Conservation (phyloP, 352 stramenopile species). For the Phytophthora rubi region DNA sequence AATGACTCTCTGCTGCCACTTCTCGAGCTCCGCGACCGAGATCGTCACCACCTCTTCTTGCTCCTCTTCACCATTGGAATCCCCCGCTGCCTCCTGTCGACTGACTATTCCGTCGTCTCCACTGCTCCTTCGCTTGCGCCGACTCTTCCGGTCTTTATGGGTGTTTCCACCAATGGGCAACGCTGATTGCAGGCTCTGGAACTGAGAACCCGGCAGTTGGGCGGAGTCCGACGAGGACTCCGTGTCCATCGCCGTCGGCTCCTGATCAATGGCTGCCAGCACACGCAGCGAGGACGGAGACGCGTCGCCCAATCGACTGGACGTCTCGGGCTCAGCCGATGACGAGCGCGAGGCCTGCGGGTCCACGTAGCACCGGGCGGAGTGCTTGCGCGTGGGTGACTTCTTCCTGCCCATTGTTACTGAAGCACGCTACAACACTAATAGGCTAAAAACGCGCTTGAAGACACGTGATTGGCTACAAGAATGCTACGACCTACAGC, state of each 20-base stretch:
- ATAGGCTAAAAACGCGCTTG: conserved; percentile 14
- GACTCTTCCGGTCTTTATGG: conserved; percentile 5
- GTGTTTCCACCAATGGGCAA: conserved; percentile 13
- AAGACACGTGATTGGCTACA: conserved; percentile 13
- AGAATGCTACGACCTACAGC: conserved; percentile 4
- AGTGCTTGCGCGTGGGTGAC: conserved; percentile 40
- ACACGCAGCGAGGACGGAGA: conserved; percentile 24
- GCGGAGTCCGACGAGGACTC: conserved; percentile 16
- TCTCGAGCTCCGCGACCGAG: conserved; percentile 62
- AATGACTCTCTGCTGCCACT: conserved; percentile 65
- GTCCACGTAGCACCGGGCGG: conserved; percentile 26
- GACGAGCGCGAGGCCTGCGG: conserved; percentile 4
- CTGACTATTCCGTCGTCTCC: conserved; percentile 13
- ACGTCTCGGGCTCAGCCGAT: conserved; percentile 1
- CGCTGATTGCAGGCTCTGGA: conserved; percentile 9
- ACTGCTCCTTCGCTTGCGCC: conserved; percentile 33
- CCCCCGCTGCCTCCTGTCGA: conserved; percentile 7
- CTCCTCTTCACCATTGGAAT: conserved; percentile 9
- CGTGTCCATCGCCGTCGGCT: conserved; percentile 20
- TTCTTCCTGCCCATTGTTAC: conserved; percentile 45
- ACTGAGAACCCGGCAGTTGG: conserved; percentile 4
- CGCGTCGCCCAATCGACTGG: conserved; percentile 2
- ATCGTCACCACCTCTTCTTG: conserved; percentile 47
- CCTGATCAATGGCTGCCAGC: conserved; percentile 16
- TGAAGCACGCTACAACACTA: not conserved